Evolutionary conservation across 23 red algal genomes (phyloP).

Genomic region (Gracilaria caudata): DNA sequence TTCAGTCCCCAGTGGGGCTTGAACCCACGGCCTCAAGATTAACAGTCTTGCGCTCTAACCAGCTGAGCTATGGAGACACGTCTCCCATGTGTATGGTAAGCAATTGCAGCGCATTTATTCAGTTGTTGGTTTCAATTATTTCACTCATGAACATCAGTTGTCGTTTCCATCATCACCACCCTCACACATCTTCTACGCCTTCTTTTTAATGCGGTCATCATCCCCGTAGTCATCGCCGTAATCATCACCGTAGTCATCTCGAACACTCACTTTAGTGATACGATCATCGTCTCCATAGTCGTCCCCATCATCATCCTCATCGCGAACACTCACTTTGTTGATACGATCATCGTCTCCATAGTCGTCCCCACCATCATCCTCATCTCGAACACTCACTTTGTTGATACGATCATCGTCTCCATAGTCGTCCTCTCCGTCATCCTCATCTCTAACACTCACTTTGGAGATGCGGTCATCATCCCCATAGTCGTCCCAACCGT

Average conservation of each 20-base stretch:
- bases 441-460: neutral
- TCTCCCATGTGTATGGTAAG: neutral
- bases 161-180: neutral
- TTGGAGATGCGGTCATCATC: neutral
- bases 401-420: neutral
- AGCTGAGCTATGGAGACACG: slow-evolving; percentile 68
- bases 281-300: neutral
- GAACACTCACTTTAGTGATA: neutral
- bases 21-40: slow-evolving; percentile 76
- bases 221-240: neutral
- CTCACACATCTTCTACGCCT: neutral
- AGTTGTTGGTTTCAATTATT: neutral
- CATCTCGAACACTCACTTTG: neutral
- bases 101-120: neutral
- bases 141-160: neutral
- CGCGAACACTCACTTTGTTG: neutral
- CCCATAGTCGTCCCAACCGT: neutral
- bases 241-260: neutral
- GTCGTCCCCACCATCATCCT: neutral
- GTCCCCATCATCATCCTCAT: neutral
- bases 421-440: neutral
- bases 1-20: slow-evolving; percentile 59
- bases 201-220: neutral
- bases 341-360: neutral
- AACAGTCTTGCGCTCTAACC: slow-evolving; percentile 75